Evolutionary conservation across 2,329 filamentous ascomycete species (phyloP).

Genomic region (Sporothrix pallida): DNA sequence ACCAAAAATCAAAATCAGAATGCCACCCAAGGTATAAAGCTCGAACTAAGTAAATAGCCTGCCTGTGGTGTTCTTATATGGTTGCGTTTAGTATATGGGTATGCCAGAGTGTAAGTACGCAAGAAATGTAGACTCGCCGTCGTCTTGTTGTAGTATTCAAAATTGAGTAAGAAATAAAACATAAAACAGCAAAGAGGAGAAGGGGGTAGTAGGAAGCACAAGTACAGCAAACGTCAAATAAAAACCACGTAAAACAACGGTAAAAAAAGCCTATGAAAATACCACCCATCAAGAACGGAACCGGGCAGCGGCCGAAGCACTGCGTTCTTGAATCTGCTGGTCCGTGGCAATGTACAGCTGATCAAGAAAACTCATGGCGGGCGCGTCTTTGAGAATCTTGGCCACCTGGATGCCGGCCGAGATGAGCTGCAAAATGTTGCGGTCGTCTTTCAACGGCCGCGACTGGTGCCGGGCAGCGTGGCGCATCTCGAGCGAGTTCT

Average conservation of each 20-base stretch:
- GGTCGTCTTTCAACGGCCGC: slow-evolving; percentile 83
- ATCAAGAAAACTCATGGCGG: slow-evolving; percentile 82
- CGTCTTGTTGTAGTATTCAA: background rate
- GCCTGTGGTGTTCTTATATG: slow-evolving; percentile 15
- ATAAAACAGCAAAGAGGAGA: background rate
- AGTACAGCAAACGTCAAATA: background rate
- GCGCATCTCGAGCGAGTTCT: slow-evolving; percentile 87
- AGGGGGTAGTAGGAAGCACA: background rate
- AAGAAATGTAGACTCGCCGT: background rate
- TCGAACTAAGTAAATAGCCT: background rate
- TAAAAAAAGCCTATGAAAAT: background rate
- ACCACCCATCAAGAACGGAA: slow-evolving; percentile 43
- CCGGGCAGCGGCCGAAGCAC: slow-evolving; percentile 50
- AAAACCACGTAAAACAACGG: background rate
- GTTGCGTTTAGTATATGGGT: background rate
- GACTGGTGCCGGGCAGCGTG: slow-evolving; percentile 84
- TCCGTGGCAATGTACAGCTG: slow-evolving; percentile 82
- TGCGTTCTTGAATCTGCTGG: slow-evolving; percentile 74
- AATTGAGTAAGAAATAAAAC: background rate
- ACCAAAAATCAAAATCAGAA: background rate
- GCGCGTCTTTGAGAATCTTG: slow-evolving; percentile 83
- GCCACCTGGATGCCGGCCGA: slow-evolving; percentile 86
- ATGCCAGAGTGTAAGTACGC: background rate
- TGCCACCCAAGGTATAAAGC: slow-evolving; percentile 23
- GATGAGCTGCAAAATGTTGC: slow-evolving; percentile 85